Base-by-base conservation (phyloP, 306 rosid genomes). In the Hippophae rhamnoides region DNA sequence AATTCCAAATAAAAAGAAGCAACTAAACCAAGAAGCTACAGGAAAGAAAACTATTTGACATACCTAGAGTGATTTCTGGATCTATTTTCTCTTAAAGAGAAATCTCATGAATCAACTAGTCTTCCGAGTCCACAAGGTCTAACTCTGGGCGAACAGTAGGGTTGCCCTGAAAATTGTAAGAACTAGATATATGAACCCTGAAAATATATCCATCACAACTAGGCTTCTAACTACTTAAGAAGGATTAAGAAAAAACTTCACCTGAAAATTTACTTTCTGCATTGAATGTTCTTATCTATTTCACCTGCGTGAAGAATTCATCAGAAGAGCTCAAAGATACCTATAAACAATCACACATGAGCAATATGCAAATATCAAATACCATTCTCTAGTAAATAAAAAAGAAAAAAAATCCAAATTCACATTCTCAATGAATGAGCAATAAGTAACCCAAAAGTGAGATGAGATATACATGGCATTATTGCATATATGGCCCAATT, bases 281-380 rank as follows among this genome's bases (percentile, higher is more conserved):
- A 78, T 61, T 80, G 89, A 61, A 88, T 96, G 63, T 93, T 78
- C 65, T 85, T 92, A 78, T 86, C 96, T 51, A 88, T 92, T 77
- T 92, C 95, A 51, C 95, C 99, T 74, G 87, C 98, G 61, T 92
- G 94, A 61, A 92, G 96, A 84, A 92, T 92, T 76, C 96, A 93
- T 43, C 90, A 95, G 54, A 92, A 92, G 7, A 95, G 93, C 84
- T 92, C 99, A 80, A 88, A 92, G 61, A 92, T 92, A 61, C 96
- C 96, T 92, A 71, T 43, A 70, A 48, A 48, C 13, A 12, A 48
- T 14, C 52, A 48, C 0, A 13, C 23, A 48, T 48, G 13, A 48
- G n/a, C 12, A 9, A 49, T 11, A 10, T 4, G 1, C 14, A 49
- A 13, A 49, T 49, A 18, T 49, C 13, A 47, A 9, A 47, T 8